phyloP scores from a whole-genome alignment of 352 stramenopile species.

The Globisporangium orthogonon region DNA sequence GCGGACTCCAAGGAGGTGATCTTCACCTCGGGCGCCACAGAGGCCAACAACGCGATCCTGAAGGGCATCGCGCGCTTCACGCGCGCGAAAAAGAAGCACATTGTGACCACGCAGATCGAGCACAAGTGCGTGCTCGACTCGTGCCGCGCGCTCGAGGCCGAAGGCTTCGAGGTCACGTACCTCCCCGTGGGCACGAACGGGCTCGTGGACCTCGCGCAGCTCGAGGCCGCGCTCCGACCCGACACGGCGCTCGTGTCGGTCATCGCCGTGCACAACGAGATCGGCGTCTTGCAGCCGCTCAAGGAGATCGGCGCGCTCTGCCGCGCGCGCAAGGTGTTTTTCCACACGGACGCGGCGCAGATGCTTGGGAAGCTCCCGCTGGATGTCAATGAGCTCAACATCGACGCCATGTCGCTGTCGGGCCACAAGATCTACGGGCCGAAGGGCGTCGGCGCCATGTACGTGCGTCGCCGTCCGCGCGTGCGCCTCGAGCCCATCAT shows the following conservation, averaged over 20 bases:
- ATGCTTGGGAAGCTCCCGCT: slow-evolving; percentile 97
- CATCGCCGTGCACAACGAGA: slow-evolving; percentile 99
- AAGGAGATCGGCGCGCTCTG: slow-evolving; percentile 95
- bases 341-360: slow-evolving; percentile 99
- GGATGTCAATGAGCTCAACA: slow-evolving; percentile 98
- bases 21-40: slow-evolving; percentile 98
- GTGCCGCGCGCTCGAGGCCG: slow-evolving; percentile 93
- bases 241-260: slow-evolving; percentile 96
- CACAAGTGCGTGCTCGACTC: slow-evolving; percentile 98
- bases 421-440: slow-evolving; percentile 99
- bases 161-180: slow-evolving; percentile 99
- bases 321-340: slow-evolving; percentile 93
- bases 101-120: slow-evolving; percentile 98
- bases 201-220: slow-evolving; percentile 92
- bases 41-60: slow-evolving; percentile 98
- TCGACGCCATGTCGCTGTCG: slow-evolving; percentile 98
- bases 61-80: slow-evolving; percentile 97
- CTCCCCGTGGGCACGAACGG: slow-evolving; percentile 91
- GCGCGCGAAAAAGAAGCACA: slow-evolving; percentile 95
- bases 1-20: slow-evolving; percentile 98
- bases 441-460: slow-evolving; percentile 98
- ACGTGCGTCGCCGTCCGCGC: slow-evolving; percentile 94
- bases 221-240: slow-evolving; percentile 91
- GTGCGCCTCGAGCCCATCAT: slow-evolving; percentile 98
- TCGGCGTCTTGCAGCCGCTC: slow-evolving; percentile 97